Evolutionary conservation across 371 early-diverging fungal genomes (phyloP).

Genomic region (Lichtheimia corymbifera): DNA sequence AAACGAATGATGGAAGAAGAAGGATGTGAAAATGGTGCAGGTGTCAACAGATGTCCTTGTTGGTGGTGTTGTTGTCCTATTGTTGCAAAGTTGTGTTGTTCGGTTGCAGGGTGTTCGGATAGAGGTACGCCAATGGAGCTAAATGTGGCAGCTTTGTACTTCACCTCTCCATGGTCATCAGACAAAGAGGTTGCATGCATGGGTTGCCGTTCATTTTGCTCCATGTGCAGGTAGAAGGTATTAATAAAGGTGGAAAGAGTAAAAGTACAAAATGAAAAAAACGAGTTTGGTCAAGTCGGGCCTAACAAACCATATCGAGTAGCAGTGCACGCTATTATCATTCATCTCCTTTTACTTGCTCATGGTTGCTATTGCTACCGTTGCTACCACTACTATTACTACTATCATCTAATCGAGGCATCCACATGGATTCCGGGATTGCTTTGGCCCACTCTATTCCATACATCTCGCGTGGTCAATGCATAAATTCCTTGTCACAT

Average conservation of each 20-base stretch:
- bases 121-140: neutral
- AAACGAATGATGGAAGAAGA: constrained; percentile 18
- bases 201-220: constrained; percentile 1
- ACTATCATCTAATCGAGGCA: constrained; percentile 20
- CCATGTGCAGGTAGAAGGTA: neutral
- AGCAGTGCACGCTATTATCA: too few relatives aligned
- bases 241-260: neutral
- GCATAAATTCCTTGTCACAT: constrained; percentile 4
- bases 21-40: constrained; percentile 5
- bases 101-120: neutral
- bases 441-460: constrained; percentile 39
- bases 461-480: constrained; percentile 6
- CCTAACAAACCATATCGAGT: too few relatives aligned
- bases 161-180: too few relatives aligned
- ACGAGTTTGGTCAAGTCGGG: too few relatives aligned
- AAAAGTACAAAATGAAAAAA: neutral
- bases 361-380: neutral
- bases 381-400: neutral
- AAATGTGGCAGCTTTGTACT: neutral
- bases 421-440: constrained; percentile 42
- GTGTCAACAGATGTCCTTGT: neutral
- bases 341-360: too few relatives aligned
- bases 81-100: neutral
- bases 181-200: too few relatives aligned
- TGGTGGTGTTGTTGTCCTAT: neutral